Conservation (phyloP, 768 basidiomycete species). For the Hebeloma cylindrosporum region DNA sequence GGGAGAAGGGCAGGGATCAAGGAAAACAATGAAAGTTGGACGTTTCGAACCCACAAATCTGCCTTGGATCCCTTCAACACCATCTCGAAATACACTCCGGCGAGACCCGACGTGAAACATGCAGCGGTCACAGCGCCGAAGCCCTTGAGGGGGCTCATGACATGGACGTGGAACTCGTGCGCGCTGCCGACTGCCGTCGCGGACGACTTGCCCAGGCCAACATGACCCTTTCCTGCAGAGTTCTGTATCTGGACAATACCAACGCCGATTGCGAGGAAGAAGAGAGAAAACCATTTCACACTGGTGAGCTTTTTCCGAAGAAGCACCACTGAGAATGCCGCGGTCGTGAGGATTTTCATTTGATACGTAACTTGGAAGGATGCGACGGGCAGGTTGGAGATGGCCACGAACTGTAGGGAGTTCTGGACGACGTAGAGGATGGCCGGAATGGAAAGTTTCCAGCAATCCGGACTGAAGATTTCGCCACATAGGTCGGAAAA, state of each 20-base stretch:
- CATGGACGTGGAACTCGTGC: constrained; percentile 66
- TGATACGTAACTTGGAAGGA: constrained; percentile 98
- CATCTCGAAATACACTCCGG: constrained; percentile 99
- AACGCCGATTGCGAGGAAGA: constrained; percentile 89
- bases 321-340: constrained; percentile 85
- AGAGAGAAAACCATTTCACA: constrained; percentile 83
- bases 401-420: constrained; percentile 94
- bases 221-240: constrained; percentile 28
- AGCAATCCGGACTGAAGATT: constrained; percentile 89
- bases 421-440: constrained; percentile 96
- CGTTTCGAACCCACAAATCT: constrained; percentile 96
- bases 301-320: constrained; percentile 71
- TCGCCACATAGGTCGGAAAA: constrained; percentile 63
- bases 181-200: constrained; percentile 61
- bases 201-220: constrained; percentile 11
- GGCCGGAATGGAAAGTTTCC: constrained; percentile 97
- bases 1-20: constrained; percentile 87
- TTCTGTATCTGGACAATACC: constrained; percentile 94
- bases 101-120: constrained; percentile 94
- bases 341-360: constrained; percentile 98
- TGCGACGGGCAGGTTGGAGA: constrained; percentile 92
- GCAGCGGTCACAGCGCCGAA: constrained; percentile 90
- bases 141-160: constrained; percentile 84
- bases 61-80: constrained; percentile 87
- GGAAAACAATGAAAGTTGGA: constrained; percentile 94